Conservation (phyloP, 768 basidiomycete genomes). For the Calocybe indica region DNA sequence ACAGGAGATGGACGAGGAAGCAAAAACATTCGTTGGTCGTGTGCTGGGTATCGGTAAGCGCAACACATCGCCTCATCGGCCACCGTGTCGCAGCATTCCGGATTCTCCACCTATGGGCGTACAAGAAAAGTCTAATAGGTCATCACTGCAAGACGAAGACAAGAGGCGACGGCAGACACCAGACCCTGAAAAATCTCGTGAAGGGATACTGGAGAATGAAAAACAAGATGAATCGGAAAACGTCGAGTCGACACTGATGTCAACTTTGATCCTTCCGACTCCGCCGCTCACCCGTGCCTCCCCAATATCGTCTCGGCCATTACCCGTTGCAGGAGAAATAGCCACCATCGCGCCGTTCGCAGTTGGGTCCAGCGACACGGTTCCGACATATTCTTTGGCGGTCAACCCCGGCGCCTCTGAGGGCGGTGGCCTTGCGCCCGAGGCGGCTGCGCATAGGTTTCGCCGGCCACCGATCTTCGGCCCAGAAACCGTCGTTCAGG, state of each 20-base stretch:
- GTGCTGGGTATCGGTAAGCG: slow-evolving; percentile 2
- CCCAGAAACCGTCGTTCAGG: slow-evolving; percentile 30
- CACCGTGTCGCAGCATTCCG: too few relatives aligned
- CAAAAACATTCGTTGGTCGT: slow-evolving; percentile 12
- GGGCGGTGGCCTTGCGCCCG: neutral
- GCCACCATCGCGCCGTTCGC: slow-evolving; percentile 14
- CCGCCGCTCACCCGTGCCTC: neutral
- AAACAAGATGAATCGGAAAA: neutral
- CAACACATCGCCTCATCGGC: neutral
- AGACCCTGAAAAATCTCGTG: neutral
- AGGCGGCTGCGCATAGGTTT: slow-evolving; percentile 7
- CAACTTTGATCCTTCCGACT: neutral
- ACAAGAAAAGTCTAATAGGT: too few relatives aligned
- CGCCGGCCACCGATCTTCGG: slow-evolving; percentile 30
- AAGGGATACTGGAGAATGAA: neutral
- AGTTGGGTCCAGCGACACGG: slow-evolving; percentile 1
- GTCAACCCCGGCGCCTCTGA: too few relatives aligned
- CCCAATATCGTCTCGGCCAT: neutral
- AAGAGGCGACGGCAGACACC: too few relatives aligned
- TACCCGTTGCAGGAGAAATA: neutral
- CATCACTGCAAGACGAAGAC: too few relatives aligned
- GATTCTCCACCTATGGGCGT: too few relatives aligned
- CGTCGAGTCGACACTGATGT: neutral
- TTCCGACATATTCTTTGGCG: neutral
- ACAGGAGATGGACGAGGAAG: slow-evolving; percentile 22